Evolutionary conservation across 768 basidiomycete species (phyloP), one percentile per base, ranked within the genome.

Genomic region (Pisolithus sp.): DNA sequence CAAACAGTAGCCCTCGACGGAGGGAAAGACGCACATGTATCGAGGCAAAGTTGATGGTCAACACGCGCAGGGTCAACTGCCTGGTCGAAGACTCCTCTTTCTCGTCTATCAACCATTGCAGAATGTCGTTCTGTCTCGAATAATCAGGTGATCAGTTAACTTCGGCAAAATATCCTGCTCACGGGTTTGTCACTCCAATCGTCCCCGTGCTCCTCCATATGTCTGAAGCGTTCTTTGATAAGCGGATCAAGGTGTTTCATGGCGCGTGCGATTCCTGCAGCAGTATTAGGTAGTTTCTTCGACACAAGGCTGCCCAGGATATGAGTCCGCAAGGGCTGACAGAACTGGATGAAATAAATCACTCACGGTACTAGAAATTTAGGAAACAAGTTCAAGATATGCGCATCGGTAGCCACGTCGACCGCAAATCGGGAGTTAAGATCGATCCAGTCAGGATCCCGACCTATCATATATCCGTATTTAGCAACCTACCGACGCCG

Each of bases 361-460:
- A 57, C 58, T 36, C 50, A 72, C 71, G 65, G 65, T 49, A 59
- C 61, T 47, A 75, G 28, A 17, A 66, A 60, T 0, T 48, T 26
- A 0, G 76, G 76, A 23, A 73, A 66, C 0, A 64, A 9, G 5
- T 51, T 53, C 13, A 72, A 51, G 2, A 68, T 28, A 4, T 20
- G 20, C 0, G 52, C 58, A 6, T 52, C 62, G 20, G 39, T 53
- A 5, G 58, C 18, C 26, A 73, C 53, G n/a, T 70, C 62, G 2
- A 63, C 6, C 1, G 75, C 57, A 48, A 64, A 71, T 1, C 61
- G 49, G 17, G 70, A 61, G 20, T 61, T 65, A 15, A 73, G 54
- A 15, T 54, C 52, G 13, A 60, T 56, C 59, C 73, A 77, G 3
- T 68, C 71, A 13, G 62, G 55, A 47, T 76, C 49, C 10, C 72